Conservation (phyloP, 768 basidiomycete genomes). For the Leccinum subtestaceum region DNA sequence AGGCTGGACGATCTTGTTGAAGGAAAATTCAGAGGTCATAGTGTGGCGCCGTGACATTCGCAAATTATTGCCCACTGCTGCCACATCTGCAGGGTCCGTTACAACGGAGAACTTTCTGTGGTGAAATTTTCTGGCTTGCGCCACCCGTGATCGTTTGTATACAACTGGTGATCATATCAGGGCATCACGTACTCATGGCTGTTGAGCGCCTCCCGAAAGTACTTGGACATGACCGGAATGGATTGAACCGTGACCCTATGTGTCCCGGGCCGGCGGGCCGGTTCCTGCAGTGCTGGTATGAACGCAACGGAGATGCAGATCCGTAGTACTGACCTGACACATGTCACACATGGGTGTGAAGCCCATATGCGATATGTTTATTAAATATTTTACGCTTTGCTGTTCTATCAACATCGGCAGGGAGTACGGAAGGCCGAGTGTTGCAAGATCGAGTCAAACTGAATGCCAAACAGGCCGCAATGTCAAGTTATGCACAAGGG, state of each 20-base stretch:
- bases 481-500: not conserved
- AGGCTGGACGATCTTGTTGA: not conserved
- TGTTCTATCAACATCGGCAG: not conserved
- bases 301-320: not conserved
- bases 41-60: not conserved
- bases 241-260: not conserved
- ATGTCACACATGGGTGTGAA: not conserved
- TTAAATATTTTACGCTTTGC: not conserved
- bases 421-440: not conserved
- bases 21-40: not conserved
- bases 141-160: not conserved
- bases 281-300: not conserved
- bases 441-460: not conserved
- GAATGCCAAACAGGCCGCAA: not conserved
- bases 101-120: not conserved
- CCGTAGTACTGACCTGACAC: not conserved
- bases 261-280: not conserved
- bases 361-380: not conserved
- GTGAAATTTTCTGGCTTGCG: not conserved
- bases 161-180: not conserved
- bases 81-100: not conserved
- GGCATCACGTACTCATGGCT: not conserved
- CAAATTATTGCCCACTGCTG: not conserved
- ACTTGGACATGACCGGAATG: not conserved
- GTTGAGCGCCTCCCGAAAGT: not conserved